phyloP scores from a whole-genome alignment of 345 rosid genomes.

The Syzygium aromaticum region DNA sequence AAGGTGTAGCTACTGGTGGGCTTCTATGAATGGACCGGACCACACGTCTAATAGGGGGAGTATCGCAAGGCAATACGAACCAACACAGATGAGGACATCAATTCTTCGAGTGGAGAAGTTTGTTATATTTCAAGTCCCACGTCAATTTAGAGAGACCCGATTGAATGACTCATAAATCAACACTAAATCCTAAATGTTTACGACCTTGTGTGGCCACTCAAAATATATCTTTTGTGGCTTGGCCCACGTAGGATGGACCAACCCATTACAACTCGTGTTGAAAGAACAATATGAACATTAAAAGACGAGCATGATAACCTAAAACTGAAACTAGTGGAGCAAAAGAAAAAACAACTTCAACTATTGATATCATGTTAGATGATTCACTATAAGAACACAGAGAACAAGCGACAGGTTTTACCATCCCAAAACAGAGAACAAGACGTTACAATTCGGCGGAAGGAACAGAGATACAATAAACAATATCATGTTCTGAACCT shows the following conservation, averaged over 20 bases:
- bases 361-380: background rate
- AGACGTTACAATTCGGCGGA: too few relatives aligned
- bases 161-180: background rate
- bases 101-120: background rate
- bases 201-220: background rate
- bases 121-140: background rate
- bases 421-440: too few relatives aligned
- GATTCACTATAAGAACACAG: background rate
- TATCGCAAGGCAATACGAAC: background rate
- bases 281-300: background rate
- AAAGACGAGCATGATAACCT: background rate
- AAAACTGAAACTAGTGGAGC: background rate
- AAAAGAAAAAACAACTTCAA: background rate
- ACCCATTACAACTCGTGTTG: background rate
- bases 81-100: accelerated
- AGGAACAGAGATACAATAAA: too few relatives aligned
- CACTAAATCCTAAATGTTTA: background rate
- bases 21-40: background rate
- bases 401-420: too few relatives aligned
- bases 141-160: background rate
- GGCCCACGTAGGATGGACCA: accelerated
- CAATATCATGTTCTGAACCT: too few relatives aligned
- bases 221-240: background rate
- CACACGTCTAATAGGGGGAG: background rate
- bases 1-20: background rate